Conservation (phyloP, 495 filamentous ascomycete species). For the Neurospora tetrasperma region DNA sequence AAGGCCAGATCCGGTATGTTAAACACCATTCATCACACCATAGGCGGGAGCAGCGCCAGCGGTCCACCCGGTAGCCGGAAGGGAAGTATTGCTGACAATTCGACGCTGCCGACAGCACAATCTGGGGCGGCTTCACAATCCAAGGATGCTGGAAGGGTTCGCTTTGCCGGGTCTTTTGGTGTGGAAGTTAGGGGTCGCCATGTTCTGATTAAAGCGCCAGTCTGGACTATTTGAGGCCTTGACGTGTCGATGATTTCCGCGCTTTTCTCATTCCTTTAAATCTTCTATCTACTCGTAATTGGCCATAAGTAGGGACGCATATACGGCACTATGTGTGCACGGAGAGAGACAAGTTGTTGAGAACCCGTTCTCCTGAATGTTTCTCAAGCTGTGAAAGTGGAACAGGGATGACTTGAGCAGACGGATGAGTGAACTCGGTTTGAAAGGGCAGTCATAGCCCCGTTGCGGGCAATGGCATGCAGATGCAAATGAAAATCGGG, state of each 20-base stretch:
- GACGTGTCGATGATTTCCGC: not conserved
- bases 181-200: slow-evolving; percentile 78
- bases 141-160: slow-evolving; percentile 47
- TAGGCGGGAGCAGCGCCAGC: slow-evolving; percentile 16
- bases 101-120: slow-evolving; percentile 31
- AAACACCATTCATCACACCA: slow-evolving; percentile 15
- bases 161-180: slow-evolving; percentile 75
- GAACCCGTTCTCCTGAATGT: not conserved
- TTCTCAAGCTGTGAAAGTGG: not conserved
- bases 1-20: slow-evolving; percentile 30
- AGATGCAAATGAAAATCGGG: not conserved
- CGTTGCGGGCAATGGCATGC: not conserved
- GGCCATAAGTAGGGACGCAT: not conserved
- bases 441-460: not conserved
- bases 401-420: not conserved
- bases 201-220: slow-evolving; percentile 80
- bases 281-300: not conserved
- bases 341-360: not conserved
- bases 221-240: slow-evolving; percentile 52
- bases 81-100: slow-evolving; percentile 24
- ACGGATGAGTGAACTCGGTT: not conserved
- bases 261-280: not conserved
- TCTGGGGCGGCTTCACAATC: slow-evolving; percentile 13
- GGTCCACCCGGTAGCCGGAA: slow-evolving; percentile 23
- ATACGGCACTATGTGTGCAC: not conserved